These are phyloP conservation scores for Eimeria falciformis DNA, from an alignment of 169 alveolate genomes.

Conservation along the genomic window DNA sequence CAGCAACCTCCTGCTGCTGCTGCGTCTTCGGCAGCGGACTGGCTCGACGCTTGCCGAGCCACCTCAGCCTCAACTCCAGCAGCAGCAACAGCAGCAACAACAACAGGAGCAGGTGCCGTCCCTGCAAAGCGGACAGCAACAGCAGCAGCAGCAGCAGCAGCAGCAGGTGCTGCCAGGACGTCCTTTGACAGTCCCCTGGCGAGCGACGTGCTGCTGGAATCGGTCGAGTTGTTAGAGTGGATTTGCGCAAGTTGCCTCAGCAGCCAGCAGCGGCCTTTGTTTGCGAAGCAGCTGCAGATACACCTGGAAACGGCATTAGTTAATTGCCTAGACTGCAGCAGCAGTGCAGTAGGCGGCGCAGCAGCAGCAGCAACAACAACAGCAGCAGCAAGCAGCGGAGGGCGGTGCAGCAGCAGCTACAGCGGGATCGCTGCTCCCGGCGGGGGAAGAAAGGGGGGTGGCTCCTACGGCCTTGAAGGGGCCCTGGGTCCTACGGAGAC, in stretches of 20 bases:
- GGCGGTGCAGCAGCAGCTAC: slow-evolving; percentile 20
- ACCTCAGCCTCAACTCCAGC: background rate
- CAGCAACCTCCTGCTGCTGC: background rate
- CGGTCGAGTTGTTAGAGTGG: slow-evolving; percentile 51
- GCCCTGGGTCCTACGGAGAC: slow-evolving; percentile 8
- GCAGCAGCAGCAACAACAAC: slow-evolving; percentile 25
- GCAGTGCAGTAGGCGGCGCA: slow-evolving; percentile 43
- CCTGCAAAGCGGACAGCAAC: slow-evolving; percentile 70
- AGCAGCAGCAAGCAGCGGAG: background rate
- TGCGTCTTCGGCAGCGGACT: background rate
- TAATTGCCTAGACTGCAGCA: slow-evolving; percentile 6
- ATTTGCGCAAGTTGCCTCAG: slow-evolving; percentile 28
- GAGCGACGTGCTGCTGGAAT: slow-evolving; percentile 50
- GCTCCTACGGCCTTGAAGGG: background rate
- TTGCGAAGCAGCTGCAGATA: slow-evolving; percentile 66
- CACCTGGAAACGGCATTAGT: slow-evolving; percentile 46
- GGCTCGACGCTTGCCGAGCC: background rate
- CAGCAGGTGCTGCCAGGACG: slow-evolving; percentile 3
- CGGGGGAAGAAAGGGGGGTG: background rate
- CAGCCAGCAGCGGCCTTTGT: slow-evolving; percentile 71
- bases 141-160: slow-evolving; percentile 54
- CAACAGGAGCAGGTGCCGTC: slow-evolving; percentile 55
- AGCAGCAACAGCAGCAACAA: slow-evolving; percentile 39
- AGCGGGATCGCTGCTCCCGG: slow-evolving; percentile 43
- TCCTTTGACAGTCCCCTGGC: slow-evolving; percentile 50